Percentiles rank a stretch among this genome's conserved stretches.
These are phyloP conservation scores for Eutrema japonicum DNA, from an alignment of 345 rosid genomes.

Conservation along the genomic window DNA sequence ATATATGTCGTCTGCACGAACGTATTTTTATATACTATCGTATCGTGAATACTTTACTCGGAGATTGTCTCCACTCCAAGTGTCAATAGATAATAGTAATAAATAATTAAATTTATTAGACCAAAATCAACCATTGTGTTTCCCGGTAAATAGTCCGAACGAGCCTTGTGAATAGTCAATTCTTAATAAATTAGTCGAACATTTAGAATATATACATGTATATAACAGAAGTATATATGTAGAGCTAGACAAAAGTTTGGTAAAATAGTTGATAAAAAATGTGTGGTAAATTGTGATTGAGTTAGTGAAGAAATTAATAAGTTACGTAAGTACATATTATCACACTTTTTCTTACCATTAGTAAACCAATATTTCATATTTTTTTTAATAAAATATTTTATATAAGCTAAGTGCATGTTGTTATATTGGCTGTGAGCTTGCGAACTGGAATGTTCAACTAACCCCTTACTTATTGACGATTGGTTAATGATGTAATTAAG, in stretches of 20 bases:
- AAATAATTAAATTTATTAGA: background rate
- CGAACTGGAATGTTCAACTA: background rate
- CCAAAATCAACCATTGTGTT: background rate
- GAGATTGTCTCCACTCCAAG: background rate
- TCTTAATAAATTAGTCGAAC: background rate
- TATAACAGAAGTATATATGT: background rate
- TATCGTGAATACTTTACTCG: conserved; percentile 4
- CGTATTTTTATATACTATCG: background rate
- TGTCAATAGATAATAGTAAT: conserved; percentile 1
- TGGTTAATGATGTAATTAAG: background rate
- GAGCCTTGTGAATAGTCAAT: conserved; percentile 1
- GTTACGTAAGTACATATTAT: background rate
- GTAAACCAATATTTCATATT: background rate
- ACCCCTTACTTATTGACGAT: background rate
- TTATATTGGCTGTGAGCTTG: background rate
- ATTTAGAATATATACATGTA: background rate
- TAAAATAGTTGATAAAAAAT: background rate
- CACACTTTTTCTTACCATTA: background rate
- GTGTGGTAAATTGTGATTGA: background rate
- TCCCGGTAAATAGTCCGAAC: background rate
- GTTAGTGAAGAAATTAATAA: background rate
- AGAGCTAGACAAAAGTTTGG: background rate
- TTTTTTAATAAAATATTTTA: background rate
- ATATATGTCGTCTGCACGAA: background rate
- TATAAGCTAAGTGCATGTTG: background rate